Conservation (phyloP, 768 basidiomycete species). For the Pleurotus platypus region DNA sequence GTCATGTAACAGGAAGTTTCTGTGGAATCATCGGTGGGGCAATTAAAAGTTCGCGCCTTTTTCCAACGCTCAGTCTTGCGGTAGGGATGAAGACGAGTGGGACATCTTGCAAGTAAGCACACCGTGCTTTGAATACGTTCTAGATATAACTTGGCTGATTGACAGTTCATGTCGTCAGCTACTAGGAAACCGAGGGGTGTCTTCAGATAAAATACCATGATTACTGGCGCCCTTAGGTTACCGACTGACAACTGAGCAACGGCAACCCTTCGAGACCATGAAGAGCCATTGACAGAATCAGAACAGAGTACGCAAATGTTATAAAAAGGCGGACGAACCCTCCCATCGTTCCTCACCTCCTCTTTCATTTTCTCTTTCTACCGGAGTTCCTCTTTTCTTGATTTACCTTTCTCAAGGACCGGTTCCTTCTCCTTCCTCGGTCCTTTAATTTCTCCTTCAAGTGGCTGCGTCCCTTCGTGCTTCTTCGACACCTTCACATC, state of each 20-base stretch:
- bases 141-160: background rate
- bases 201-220: background rate
- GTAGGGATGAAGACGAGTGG: too few species aligned
- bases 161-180: background rate
- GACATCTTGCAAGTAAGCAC: too few species aligned
- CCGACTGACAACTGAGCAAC: background rate
- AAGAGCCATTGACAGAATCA: background rate
- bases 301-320: background rate
- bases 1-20: too few species aligned
- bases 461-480: background rate
- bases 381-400: background rate
- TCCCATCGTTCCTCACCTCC: constrained; percentile 3
- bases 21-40: too few species aligned
- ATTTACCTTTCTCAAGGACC: background rate
- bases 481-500: constrained; percentile 2
- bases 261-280: background rate
- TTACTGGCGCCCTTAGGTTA: background rate
- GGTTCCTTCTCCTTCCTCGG: constrained; percentile 6
- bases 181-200: background rate
- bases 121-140: background rate
- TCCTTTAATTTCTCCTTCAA: background rate
- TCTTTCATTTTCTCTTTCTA: background rate
- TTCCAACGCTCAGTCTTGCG: too few species aligned
- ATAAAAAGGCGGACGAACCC: background rate
- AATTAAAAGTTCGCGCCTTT: too few species aligned